Conservation (phyloP, 1,284 basidiomycete genomes). For the Singerocomus inundabilis region DNA sequence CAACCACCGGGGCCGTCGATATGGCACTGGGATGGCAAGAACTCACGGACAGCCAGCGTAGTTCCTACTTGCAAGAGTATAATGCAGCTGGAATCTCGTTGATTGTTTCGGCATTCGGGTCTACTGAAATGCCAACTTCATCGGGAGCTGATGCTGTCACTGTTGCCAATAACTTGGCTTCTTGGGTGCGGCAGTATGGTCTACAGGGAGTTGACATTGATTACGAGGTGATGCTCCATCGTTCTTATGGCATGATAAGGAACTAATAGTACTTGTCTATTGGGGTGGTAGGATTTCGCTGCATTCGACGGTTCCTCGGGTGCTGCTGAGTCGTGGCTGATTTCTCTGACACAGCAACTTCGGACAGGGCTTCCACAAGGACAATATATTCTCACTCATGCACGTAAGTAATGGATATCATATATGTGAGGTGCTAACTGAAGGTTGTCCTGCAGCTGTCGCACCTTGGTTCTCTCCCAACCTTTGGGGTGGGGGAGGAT, state of each 20-base stretch:
- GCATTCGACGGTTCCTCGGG: conserved; percentile 40
- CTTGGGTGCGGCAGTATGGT: conserved; percentile 46
- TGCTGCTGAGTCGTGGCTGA: conserved; percentile 42
- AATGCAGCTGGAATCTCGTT: conserved; percentile 46
- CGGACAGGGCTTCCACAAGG: conserved; percentile 34
- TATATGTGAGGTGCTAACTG: background rate
- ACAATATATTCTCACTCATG: conserved; percentile 39
- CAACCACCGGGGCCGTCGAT: conserved; percentile 43
- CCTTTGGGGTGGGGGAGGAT: conserved; percentile 44
- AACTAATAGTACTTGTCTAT: background rate
- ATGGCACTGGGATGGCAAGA: conserved; percentile 43
- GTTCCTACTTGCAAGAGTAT: conserved; percentile 32
- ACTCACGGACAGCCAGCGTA: conserved; percentile 36
- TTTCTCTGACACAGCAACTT: conserved; percentile 42
- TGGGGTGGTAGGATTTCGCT: conserved; percentile 44
- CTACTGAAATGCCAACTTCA: conserved; percentile 49
- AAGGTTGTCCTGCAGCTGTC: conserved; percentile 14
- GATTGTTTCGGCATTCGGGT: conserved; percentile 50
- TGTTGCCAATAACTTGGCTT: conserved; percentile 45
- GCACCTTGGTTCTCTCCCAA: conserved; percentile 31
- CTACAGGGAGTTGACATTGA: conserved; percentile 59
- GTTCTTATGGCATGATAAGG: background rate
- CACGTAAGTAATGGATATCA: conserved; percentile 21
- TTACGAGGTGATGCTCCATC: conserved; percentile 39
- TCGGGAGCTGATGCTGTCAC: conserved; percentile 36